Percentiles rank a stretch among this genome's conserved stretches.
Evolutionary conservation across 192 early-diverging fungal genomes (phyloP).

Genomic region (Coemansia javaensis): DNA sequence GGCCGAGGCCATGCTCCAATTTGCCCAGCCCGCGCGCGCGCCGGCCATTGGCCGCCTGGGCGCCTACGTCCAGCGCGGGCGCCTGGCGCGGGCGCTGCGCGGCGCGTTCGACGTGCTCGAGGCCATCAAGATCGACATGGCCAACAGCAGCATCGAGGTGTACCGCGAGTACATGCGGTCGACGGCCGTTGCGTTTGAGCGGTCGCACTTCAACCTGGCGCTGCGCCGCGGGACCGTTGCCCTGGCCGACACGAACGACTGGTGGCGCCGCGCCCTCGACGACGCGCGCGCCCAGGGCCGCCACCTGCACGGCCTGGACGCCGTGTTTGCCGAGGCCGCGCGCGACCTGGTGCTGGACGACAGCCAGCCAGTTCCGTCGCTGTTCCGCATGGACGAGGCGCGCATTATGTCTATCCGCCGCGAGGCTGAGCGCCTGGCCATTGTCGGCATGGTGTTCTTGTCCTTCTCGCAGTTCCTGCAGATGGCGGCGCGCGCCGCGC

Average conservation of each 20-base stretch:
- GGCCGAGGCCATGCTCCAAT: constrained; percentile 55
- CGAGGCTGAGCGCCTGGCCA: constrained; percentile 36
- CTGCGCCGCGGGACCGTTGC: constrained; percentile 21
- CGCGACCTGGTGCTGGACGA: constrained; percentile 46
- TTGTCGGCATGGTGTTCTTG: constrained; percentile 36
- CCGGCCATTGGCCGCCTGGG: constrained; percentile 60
- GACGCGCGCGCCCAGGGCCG: constrained; percentile 6
- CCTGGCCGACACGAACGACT: constrained; percentile 26
- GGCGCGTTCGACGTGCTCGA: constrained; percentile 63
- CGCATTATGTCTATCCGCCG: constrained; percentile 34
- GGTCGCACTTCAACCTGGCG: constrained; percentile 56
- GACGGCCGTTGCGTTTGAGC: constrained; percentile 64
- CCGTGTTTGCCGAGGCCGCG: constrained; percentile 18
- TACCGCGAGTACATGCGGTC: constrained; percentile 65
- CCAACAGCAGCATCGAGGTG: constrained; percentile 61
- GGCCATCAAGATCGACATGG: constrained; percentile 57
- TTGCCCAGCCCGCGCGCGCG: constrained; percentile 67
- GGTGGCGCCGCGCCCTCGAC: constrained; percentile 32
- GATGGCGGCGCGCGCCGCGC: constrained; percentile 9
- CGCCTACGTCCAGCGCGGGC: constrained; percentile 53
- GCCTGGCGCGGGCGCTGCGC: constrained; percentile 60
- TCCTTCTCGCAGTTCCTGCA: constrained; percentile 44
- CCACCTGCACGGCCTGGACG: constrained; percentile 11
- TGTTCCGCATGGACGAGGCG: constrained; percentile 46
- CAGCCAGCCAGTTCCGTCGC: constrained; percentile 20